Percentiles rank a stretch among this genome's conserved stretches.
These are phyloP conservation scores for Diplodia mutila DNA, from an alignment of 2,329 filamentous ascomycete genomes.

Conservation along the genomic window DNA sequence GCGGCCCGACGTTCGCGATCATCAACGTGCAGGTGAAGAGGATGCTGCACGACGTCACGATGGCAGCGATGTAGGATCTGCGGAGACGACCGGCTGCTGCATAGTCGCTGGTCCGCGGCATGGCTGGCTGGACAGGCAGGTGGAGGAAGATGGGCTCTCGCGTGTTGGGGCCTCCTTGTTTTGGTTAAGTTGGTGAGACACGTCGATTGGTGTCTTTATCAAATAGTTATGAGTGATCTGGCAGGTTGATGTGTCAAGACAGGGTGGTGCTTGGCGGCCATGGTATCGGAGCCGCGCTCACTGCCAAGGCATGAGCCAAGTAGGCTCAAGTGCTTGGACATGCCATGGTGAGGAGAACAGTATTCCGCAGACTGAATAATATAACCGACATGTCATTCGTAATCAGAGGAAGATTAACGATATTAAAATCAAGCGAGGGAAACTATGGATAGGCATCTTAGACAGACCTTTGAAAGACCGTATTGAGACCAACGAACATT, in stretches of 20 bases:
- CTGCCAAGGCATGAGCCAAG: no score
- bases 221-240: background rate
- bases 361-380: no score
- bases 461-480: no score
- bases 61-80: background rate
- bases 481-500: no score
- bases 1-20: background rate
- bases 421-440: no score
- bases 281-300: background rate
- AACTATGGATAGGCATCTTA: no score
- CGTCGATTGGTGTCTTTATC: background rate
- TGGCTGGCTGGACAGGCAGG: background rate
- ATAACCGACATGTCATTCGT: no score
- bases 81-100: background rate
- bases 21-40: background rate
- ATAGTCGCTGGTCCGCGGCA: background rate
- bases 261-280: constrained; percentile 3
- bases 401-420: no score
- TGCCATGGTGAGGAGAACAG: no score
- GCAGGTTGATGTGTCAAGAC: background rate
- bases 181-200: background rate
- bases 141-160: no score
- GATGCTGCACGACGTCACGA: background rate
- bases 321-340: no score
- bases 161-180: background rate